Evolutionary conservation across 1,284 basidiomycete genomes (phyloP).

Genomic region (Porogramme epimiltina): DNA sequence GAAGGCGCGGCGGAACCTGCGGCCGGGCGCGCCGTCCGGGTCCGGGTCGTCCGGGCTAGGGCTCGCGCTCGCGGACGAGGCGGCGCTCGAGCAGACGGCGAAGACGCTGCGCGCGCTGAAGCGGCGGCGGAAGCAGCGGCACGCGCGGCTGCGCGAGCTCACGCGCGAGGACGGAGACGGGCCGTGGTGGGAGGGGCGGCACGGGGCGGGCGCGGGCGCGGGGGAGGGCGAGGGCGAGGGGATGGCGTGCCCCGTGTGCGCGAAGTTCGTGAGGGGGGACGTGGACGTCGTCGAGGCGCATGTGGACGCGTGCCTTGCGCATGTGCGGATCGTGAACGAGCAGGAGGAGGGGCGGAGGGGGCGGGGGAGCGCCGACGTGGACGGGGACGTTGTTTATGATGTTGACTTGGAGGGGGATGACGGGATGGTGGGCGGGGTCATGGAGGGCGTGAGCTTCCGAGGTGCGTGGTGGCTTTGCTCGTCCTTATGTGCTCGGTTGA

Average conservation of each 20-base stretch:
- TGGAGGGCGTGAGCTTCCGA: constrained; percentile 39
- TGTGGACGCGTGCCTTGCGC: constrained; percentile 71
- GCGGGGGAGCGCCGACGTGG: constrained; percentile 34
- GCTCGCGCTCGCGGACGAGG: constrained; percentile 10
- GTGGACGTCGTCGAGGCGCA: constrained; percentile 74
- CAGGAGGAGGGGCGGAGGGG: constrained; percentile 39
- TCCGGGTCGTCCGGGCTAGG: too few species aligned
- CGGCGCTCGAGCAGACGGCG: constrained; percentile 43
- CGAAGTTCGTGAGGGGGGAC: constrained; percentile 57
- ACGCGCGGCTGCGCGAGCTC: constrained; percentile 63
- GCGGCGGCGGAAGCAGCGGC: constrained; percentile 64
- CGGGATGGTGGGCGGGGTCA: constrained; percentile 25
- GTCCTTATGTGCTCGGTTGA: too few species aligned
- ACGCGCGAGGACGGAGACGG: constrained; percentile 58
- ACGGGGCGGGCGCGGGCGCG: constrained; percentile 30
- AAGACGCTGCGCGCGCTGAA: constrained; percentile 61
- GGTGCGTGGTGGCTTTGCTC: constrained; percentile 28
- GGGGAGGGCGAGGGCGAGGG: constrained; percentile 36
- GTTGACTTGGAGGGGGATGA: constrained; percentile 30
- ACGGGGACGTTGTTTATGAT: constrained; percentile 34
- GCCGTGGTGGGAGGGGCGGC: too few species aligned
- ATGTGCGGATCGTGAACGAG: constrained; percentile 44
- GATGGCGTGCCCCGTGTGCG: constrained; percentile 68
- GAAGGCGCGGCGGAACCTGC: constrained; percentile 60
- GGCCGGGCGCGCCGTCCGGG: constrained; percentile 30